These are phyloP conservation scores for Saccharomyces hybrid DNA, from an alignment of 1,139 yeast genomes.

Conservation along the genomic window DNA sequence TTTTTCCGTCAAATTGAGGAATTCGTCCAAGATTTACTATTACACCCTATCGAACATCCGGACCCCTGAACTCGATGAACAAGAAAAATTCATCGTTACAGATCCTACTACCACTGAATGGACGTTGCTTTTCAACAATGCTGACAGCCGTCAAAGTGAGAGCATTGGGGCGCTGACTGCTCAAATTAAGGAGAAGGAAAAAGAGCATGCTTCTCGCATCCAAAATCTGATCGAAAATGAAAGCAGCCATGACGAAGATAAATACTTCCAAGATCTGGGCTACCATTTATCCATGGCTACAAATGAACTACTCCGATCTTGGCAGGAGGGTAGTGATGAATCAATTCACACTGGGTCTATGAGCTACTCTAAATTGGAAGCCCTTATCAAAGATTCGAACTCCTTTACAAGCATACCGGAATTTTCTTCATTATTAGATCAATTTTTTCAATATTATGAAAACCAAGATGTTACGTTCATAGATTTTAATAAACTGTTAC, in stretches of 20 bases:
- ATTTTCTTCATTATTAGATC: conserved; percentile 24
- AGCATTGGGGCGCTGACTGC: background rate
- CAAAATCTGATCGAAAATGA: background rate
- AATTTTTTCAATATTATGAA: conserved; percentile 23
- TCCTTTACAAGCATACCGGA: conserved; percentile 20
- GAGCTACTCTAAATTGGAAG: conserved; percentile 9
- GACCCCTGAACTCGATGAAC: background rate
- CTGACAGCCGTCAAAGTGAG: background rate
- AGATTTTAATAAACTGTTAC: conserved; percentile 11
- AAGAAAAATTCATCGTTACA: background rate
- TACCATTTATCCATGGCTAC: conserved; percentile 1
- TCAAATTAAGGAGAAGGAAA: background rate
- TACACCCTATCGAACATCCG: background rate
- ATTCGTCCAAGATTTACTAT: background rate
- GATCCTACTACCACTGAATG: background rate
- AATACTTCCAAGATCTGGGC: conserved; percentile 4
- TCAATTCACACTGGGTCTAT: background rate
- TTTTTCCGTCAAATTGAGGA: background rate
- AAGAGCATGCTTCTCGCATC: background rate
- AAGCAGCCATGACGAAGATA: background rate
- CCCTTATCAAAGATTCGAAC: conserved; percentile 11
- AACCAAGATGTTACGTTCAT: conserved; percentile 19
- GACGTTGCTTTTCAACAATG: background rate
- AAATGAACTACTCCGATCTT: conserved; percentile 12
- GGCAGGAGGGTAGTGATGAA: conserved; percentile 2